These are phyloP conservation scores for Xerocomus minutiporus DNA, from an alignment of 1,284 basidiomycete species.

Conservation along the genomic window DNA sequence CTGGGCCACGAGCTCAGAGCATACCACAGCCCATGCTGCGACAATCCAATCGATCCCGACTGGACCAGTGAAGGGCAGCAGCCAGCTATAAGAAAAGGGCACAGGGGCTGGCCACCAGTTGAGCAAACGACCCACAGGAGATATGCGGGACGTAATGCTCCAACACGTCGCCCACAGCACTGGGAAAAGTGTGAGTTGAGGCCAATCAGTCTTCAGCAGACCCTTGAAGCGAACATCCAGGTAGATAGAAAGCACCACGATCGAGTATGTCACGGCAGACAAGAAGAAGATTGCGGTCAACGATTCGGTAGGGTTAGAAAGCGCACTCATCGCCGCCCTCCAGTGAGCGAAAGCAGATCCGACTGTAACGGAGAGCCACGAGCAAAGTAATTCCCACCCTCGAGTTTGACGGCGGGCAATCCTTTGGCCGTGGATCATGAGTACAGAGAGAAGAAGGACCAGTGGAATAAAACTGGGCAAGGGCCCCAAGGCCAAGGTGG, in stretches of 20 bases:
- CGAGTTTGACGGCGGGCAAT: conserved; percentile 37
- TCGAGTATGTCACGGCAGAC: conserved; percentile 37
- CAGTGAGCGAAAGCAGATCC: conserved; percentile 47
- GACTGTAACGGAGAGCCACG: conserved; percentile 42
- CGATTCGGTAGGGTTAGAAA: conserved; percentile 51
- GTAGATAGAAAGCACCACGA: conserved; percentile 38
- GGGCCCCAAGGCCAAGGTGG: conserved; percentile 45
- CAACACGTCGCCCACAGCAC: conserved; percentile 62
- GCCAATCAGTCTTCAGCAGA: conserved; percentile 33
- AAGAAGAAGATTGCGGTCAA: conserved; percentile 42
- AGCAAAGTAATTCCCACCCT: conserved; percentile 31
- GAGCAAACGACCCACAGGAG: conserved; percentile 63
- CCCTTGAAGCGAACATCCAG: conserved; percentile 37
- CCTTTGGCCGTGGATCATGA: conserved; percentile 49
- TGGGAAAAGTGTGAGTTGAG: conserved; percentile 57
- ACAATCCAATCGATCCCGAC: conserved; percentile 63
- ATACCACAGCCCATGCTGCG: conserved; percentile 66
- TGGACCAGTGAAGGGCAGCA: conserved; percentile 52
- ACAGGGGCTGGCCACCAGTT: conserved; percentile 59
- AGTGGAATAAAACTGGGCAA: conserved; percentile 51
- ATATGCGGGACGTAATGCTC: conserved; percentile 47
- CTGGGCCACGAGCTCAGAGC: conserved; percentile 46
- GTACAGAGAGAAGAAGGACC: conserved; percentile 41
- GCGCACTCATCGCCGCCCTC: conserved; percentile 48
- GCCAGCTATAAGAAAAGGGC: conserved; percentile 56